phyloP scores from a whole-genome alignment of 768 basidiomycete species.

The Auriscalpium orientale region DNA sequence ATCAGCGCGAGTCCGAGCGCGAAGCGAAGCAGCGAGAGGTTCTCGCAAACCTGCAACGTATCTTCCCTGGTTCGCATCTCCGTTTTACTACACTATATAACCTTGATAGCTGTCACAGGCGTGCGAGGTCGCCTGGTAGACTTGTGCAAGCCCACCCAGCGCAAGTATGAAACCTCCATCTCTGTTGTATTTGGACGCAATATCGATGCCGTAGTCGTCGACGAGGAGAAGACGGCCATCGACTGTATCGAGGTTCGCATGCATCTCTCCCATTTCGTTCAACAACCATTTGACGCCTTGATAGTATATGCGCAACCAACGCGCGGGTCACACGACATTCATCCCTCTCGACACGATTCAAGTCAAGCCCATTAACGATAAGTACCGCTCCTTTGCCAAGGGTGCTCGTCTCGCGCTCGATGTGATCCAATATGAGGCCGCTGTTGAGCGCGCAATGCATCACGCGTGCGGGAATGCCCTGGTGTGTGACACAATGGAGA shows the following conservation, averaged over 20 bases:
- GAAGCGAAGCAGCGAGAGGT: constrained; percentile 84
- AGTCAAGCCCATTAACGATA: constrained; percentile 89
- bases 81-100: not conserved
- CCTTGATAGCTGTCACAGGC: constrained; percentile 35
- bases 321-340: constrained; percentile 94
- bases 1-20: constrained; percentile 78
- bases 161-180: constrained; percentile 89
- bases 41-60: constrained; percentile 70
- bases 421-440: constrained; percentile 56
- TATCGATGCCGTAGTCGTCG: constrained; percentile 92
- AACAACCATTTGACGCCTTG: not conserved
- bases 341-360: constrained; percentile 98
- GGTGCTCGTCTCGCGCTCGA: constrained; percentile 56
- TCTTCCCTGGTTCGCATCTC: constrained; percentile 66
- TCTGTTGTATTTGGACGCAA: constrained; percentile 90
- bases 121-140: constrained; percentile 91
- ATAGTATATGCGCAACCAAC: constrained; percentile 91
- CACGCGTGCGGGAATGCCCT: constrained; percentile 94
- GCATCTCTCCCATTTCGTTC: not conserved
- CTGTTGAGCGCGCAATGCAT: constrained; percentile 89
- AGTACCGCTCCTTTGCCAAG: constrained; percentile 86
- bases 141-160: constrained; percentile 87
- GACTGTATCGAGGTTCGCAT: constrained; percentile 85
- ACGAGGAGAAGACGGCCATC: constrained; percentile 94
- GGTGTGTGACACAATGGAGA: constrained; percentile 92